Evolutionary conservation across 345 rosid species (phyloP).

Genomic region (Sonneratia alba): DNA sequence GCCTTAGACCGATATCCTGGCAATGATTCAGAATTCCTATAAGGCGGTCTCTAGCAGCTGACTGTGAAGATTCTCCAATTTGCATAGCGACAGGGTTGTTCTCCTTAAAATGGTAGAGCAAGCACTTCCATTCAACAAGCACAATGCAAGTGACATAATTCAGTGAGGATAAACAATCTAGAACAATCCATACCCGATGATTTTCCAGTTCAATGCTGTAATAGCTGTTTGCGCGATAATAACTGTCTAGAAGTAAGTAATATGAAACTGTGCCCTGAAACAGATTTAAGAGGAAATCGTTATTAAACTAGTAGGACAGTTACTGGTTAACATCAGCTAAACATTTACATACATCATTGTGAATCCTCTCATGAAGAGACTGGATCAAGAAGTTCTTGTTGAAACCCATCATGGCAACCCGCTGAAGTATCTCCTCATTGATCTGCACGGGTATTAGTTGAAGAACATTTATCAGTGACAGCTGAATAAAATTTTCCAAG

Average conservation of each 20-base stretch:
- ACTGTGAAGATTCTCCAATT: conserved; percentile 10
- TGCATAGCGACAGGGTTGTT: conserved; percentile 3
- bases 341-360: conserved; percentile 51
- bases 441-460: conserved; percentile 34
- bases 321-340: conserved; percentile 4
- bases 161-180: neutral
- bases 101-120: conserved; percentile 10
- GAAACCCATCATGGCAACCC: conserved; percentile 67
- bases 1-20: conserved; percentile 49
- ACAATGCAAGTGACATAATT: neutral
- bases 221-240: conserved; percentile 67
- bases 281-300: conserved; percentile 11
- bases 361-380: conserved; percentile 69
- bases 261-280: conserved; percentile 93
- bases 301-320: neutral
- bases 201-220: conserved; percentile 74
- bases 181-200: conserved; percentile 38
- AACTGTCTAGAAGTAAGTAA: conserved; percentile 72
- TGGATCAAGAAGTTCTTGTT: conserved; percentile 59
- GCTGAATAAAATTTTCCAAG: neutral
- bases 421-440: conserved; percentile 79
- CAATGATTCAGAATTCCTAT: conserved; percentile 51
- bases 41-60: conserved; percentile 44
- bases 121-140: neutral
- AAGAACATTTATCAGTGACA: neutral